phyloP scores from a whole-genome alignment of 2,329 filamentous ascomycete species.

The Hortaea werneckii region DNA sequence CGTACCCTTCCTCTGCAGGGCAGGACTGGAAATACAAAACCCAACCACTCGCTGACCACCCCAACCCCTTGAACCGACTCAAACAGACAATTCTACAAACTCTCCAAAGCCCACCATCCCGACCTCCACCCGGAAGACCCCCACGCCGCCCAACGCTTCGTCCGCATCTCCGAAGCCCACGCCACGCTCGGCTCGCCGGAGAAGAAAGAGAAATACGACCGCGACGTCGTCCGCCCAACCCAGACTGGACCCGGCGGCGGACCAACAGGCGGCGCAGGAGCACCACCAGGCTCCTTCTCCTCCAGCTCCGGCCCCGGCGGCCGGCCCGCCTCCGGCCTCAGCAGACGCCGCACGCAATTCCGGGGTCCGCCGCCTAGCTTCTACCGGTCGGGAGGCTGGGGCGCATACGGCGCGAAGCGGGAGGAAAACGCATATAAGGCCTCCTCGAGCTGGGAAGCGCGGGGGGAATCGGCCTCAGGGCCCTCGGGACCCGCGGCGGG shows the following conservation, averaged over 20 bases:
- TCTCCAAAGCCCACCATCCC: conserved; percentile 87
- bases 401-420: conserved; percentile 51
- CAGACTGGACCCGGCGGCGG: neutral
- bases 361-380: conserved; percentile 82
- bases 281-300: conserved; percentile 39
- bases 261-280: neutral
- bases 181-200: conserved; percentile 41
- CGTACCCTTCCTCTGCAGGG: too few species aligned
- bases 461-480: conserved; percentile 12
- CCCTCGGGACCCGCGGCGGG: conserved; percentile 35
- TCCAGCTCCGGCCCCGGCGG: conserved; percentile 49
- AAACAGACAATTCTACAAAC: conserved; percentile 61
- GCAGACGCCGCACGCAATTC: conserved; percentile 64
- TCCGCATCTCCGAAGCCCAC: conserved; percentile 33
- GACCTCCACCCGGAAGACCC: conserved; percentile 78
- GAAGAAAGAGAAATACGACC: conserved; percentile 75
- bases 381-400: conserved; percentile 73
- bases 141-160: conserved; percentile 56
- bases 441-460: conserved; percentile 20
- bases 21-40: neutral
- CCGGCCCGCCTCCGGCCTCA: conserved; percentile 71
- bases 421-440: conserved; percentile 31
- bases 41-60: neutral
- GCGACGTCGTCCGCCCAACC: conserved; percentile 49
- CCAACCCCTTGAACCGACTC: neutral